Conservation (phyloP, 805 yeast species). For the Huiozyma sinensis region DNA sequence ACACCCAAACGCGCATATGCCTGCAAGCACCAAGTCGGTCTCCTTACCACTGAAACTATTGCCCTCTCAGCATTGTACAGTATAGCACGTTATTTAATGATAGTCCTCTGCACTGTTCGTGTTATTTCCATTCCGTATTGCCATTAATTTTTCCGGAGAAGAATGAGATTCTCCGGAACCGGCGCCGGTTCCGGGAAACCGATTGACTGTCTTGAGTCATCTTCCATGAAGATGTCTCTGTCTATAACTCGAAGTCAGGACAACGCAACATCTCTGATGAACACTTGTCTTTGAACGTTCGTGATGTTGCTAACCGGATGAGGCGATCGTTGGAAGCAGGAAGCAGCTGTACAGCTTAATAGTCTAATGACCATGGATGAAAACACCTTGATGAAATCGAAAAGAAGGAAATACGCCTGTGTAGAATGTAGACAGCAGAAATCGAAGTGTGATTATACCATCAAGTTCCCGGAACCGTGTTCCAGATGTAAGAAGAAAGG, state of each 20-base stretch:
- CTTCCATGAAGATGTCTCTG: too few relatives aligned
- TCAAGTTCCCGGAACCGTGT: slow-evolving; percentile 65
- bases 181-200: background rate
- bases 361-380: too few relatives aligned
- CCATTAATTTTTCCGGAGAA: background rate
- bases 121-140: background rate
- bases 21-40: background rate
- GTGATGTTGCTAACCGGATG: too few relatives aligned
- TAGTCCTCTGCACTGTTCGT: too few relatives aligned
- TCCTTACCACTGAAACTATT: background rate
- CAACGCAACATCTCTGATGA: too few relatives aligned
- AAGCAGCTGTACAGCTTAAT: too few relatives aligned
- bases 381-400: background rate
- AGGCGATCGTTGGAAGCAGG: too few relatives aligned
- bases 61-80: too few relatives aligned
- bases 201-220: background rate
- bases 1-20: background rate
- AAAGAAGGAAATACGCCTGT: slow-evolving; percentile 54
- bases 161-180: background rate
- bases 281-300: too few relatives aligned
- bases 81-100: too few relatives aligned
- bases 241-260: too few relatives aligned
- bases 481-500: slow-evolving; percentile 66
- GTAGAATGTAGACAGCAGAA: slow-evolving; percentile 95
- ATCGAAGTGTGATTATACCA: slow-evolving; percentile 76